Conservation (phyloP, 345 rosid species). For the Carallia pectinifolia region DNA sequence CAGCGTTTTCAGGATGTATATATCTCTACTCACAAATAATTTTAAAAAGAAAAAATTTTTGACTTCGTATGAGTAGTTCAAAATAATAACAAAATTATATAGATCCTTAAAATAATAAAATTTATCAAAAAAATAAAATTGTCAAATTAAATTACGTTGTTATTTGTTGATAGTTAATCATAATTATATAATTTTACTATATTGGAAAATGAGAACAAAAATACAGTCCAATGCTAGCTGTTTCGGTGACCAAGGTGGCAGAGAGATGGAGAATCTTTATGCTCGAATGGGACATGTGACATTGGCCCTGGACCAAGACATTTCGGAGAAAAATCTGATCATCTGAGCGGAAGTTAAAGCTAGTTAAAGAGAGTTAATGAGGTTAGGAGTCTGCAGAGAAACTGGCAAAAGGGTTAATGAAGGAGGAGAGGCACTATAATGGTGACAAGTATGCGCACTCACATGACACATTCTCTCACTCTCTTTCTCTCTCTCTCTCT, state of each 20-base stretch:
- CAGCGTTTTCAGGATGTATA: conserved; percentile 8
- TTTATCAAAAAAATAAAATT: too few species aligned
- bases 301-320: conserved; percentile 13
- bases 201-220: too few species aligned
- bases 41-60: not conserved
- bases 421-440: not conserved
- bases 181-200: too few species aligned
- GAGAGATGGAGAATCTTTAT: conserved; percentile 9
- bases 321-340: not conserved
- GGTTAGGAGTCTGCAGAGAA: conserved; percentile 10
- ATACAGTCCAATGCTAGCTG: not conserved
- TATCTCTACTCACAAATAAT: not conserved
- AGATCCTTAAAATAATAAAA: too few species aligned
- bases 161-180: too few species aligned
- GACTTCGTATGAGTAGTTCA: too few species aligned
- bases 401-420: conserved; percentile 3
- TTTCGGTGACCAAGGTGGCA: conserved; percentile 8
- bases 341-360: conserved; percentile 3
- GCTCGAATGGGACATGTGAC: conserved; percentile 6
- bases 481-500: not conserved
- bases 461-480: not conserved
- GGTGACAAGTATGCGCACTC: not conserved
- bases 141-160: too few species aligned
- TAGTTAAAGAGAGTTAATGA: conserved; percentile 14
- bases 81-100: too few species aligned